These are phyloP conservation scores for Podila epicladia DNA, from an alignment of 192 early-diverging fungal genomes.

Conservation along the genomic window DNA sequence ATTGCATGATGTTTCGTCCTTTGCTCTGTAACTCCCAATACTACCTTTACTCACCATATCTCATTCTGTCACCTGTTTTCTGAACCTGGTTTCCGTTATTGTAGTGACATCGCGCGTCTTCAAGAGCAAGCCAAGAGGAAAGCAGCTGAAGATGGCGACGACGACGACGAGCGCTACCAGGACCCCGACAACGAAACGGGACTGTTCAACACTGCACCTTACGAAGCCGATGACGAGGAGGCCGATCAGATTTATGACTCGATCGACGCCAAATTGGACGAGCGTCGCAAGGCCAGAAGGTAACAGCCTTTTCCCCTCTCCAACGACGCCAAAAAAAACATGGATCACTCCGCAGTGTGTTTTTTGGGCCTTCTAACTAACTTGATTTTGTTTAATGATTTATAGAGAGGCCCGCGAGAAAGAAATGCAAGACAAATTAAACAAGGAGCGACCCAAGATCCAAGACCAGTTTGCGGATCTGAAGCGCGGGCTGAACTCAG, in stretches of 20 bases:
- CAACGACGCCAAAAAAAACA: no score
- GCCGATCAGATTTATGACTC: conserved; percentile 92
- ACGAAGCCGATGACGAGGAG: conserved; percentile 98
- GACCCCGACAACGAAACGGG: conserved; percentile 96
- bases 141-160: conserved; percentile 69
- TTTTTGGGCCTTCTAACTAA: no score
- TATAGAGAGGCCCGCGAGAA: conserved; percentile 76
- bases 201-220: conserved; percentile 85
- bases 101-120: conserved; percentile 40
- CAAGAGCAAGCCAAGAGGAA: conserved; percentile 57
- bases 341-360: no score
- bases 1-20: neutral
- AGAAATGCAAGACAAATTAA: conserved; percentile 71
- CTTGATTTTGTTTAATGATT: no score
- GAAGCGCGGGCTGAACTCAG: conserved; percentile 80
- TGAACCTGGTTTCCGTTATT: neutral
- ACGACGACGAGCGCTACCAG: conserved; percentile 79
- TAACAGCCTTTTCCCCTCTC: neutral
- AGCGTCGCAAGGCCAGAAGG: conserved; percentile 75
- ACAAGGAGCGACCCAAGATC: conserved; percentile 81
- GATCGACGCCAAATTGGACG: conserved; percentile 92
- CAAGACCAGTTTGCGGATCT: conserved; percentile 91
- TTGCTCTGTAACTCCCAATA: neutral
- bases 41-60: neutral
- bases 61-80: neutral